Percentiles rank a stretch among this genome's conserved stretches.
These are phyloP conservation scores for Saksenaea vasiformis DNA, from an alignment of 371 early-diverging fungal genomes.

Conservation along the genomic window DNA sequence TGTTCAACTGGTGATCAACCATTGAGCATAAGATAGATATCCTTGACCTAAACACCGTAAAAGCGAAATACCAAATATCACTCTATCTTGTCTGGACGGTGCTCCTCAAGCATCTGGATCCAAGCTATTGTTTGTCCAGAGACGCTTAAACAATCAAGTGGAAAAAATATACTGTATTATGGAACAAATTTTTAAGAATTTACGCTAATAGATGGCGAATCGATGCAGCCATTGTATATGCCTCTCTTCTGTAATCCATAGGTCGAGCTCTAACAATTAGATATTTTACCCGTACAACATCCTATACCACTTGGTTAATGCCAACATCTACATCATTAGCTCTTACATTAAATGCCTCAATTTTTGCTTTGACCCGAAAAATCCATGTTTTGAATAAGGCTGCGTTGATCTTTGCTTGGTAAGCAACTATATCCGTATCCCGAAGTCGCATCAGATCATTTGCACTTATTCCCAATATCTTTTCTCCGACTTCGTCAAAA, in stretches of 20 bases:
- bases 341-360: slow-evolving; percentile 72
- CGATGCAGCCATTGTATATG: slow-evolving; percentile 16
- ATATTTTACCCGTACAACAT: slow-evolving; percentile 47
- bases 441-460: slow-evolving; percentile 56
- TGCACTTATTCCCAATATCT: slow-evolving; percentile 69
- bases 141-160: too few relatives aligned
- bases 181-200: neutral
- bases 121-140: too few relatives aligned
- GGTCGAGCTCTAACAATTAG: slow-evolving; percentile 42
- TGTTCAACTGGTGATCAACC: too few relatives aligned
- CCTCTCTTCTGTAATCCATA: slow-evolving; percentile 55
- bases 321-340: slow-evolving; percentile 1
- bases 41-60: too few relatives aligned
- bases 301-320: slow-evolving; percentile 29
- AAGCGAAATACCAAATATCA: too few relatives aligned
- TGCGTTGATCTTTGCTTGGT: slow-evolving; percentile 38
- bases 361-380: slow-evolving; percentile 72
- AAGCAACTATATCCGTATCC: slow-evolving; percentile 30
- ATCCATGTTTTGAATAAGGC: slow-evolving; percentile 62
- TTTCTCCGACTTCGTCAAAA: slow-evolving; percentile 76
- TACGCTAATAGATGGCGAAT: neutral
- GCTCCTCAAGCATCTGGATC: too few relatives aligned
- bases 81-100: too few relatives aligned
- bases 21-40: too few relatives aligned
- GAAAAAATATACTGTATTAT: too few relatives aligned